A percentile compares a stretch with the other conserved stretches of the same genome.
phyloP scores from a whole-genome alignment of 1,139 yeast species.

The Suhomyces coccinellae region DNA sequence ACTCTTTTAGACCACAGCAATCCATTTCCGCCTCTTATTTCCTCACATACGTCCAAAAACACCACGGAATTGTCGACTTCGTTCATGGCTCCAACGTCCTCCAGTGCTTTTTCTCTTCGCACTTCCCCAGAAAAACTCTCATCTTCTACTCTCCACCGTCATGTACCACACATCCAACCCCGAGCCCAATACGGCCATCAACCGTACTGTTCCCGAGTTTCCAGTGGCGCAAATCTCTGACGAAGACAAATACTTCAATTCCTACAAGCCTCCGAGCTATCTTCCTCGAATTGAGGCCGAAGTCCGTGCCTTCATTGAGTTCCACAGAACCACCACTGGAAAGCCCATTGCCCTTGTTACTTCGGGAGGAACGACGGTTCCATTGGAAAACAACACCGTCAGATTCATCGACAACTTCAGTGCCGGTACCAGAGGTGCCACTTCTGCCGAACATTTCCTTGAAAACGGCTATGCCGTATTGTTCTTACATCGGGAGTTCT shows the following conservation, averaged over 20 bases:
- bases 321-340: slow-evolving; percentile 38
- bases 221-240: slow-evolving; percentile 76
- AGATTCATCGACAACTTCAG: slow-evolving; percentile 94
- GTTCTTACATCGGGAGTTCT: slow-evolving; percentile 88
- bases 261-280: slow-evolving; percentile 74
- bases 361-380: slow-evolving; percentile 98
- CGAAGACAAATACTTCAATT: slow-evolving; percentile 72
- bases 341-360: slow-evolving; percentile 78
- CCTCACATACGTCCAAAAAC: slow-evolving; percentile 36
- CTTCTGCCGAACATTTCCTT: slow-evolving; percentile 88
- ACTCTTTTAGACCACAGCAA: neutral
- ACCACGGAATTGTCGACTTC: slow-evolving; percentile 26
- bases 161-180: slow-evolving; percentile 65
- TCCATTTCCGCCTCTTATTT: neutral
- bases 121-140: slow-evolving; percentile 4
- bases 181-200: slow-evolving; percentile 71
- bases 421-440: slow-evolving; percentile 97
- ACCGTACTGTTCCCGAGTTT: slow-evolving; percentile 69
- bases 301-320: slow-evolving; percentile 59
- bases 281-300: slow-evolving; percentile 59
- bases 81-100: neutral
- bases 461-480: slow-evolving; percentile 88
- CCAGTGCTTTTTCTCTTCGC: neutral
- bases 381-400: slow-evolving; percentile 93
- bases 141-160: neutral